A percentile compares a stretch with the other conserved stretches of the same genome.
Conservation (phyloP, 257 asterid genomes). For the Salvia rosmarinus region DNA sequence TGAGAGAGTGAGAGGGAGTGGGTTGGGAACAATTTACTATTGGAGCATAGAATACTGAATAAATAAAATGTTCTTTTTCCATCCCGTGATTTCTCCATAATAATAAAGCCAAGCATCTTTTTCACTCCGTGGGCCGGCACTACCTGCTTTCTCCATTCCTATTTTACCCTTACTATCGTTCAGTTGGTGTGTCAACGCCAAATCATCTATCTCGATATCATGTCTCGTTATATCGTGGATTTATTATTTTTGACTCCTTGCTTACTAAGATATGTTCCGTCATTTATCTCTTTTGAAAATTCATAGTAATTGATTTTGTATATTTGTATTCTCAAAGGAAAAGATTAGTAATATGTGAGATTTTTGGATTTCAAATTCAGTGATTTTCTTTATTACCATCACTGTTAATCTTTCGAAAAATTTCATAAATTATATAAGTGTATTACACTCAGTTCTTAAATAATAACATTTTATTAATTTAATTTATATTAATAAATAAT, state of each 20-base stretch:
- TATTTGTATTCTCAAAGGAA: background rate
- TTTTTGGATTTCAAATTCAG: background rate
- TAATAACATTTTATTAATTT: too few species aligned
- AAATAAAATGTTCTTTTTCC: slow-evolving; percentile 13
- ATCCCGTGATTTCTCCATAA: background rate
- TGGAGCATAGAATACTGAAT: slow-evolving; percentile 30
- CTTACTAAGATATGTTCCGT: background rate
- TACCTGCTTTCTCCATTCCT: too few species aligned
- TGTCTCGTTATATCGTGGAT: too few species aligned
- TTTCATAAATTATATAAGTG: too few species aligned
- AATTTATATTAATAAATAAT: too few species aligned
- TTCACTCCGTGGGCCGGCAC: background rate
- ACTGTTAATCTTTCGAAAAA: background rate
- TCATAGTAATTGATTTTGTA: too few species aligned
- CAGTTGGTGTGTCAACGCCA: too few species aligned
- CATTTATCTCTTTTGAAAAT: background rate
- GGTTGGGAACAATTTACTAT: background rate
- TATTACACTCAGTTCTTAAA: too few species aligned
- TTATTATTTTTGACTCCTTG: background rate
- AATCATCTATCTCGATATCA: too few species aligned
- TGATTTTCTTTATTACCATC: background rate
- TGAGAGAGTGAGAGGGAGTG: too few species aligned
- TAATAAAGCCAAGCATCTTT: slow-evolving; percentile 18
- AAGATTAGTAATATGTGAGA: background rate
- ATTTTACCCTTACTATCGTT: too few species aligned